Percentiles rank a stretch among this genome's conserved stretches.
phyloP scores from a whole-genome alignment of 768 basidiomycete genomes.

The Termitomyces sp. region DNA sequence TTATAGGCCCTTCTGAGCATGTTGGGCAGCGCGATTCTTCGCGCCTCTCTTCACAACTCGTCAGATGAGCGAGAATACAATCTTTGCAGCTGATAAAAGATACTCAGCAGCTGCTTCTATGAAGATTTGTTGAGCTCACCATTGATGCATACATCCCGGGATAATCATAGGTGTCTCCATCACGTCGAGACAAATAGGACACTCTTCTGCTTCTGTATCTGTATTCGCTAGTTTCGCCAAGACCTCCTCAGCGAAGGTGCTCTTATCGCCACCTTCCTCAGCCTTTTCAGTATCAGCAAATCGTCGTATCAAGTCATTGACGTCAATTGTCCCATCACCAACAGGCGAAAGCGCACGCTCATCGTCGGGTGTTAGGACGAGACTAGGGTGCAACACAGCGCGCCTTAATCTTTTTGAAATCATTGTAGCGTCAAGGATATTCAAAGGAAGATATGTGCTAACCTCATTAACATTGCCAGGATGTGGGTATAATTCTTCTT shows the following conservation, averaged over 20 bases:
- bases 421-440: background rate
- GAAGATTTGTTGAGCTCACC: slow-evolving; percentile 36
- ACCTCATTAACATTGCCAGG: slow-evolving; percentile 95
- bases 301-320: slow-evolving; percentile 54
- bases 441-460: slow-evolving; percentile 18
- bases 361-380: slow-evolving; percentile 60
- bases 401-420: slow-evolving; percentile 42
- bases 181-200: slow-evolving; percentile 77
- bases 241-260: slow-evolving; percentile 57
- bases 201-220: slow-evolving; percentile 53
- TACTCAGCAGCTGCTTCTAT: background rate
- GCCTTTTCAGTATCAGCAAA: slow-evolving; percentile 37
- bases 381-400: slow-evolving; percentile 85
- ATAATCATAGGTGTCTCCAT: slow-evolving; percentile 68
- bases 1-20: slow-evolving; percentile 67
- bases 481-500: slow-evolving; percentile 84
- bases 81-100: slow-evolving; percentile 69
- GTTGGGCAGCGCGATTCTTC: slow-evolving; percentile 77
- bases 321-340: slow-evolving; percentile 43
- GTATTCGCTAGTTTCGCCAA: slow-evolving; percentile 58
- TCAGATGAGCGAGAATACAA: slow-evolving; percentile 75
- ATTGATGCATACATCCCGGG: slow-evolving; percentile 73
- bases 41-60: slow-evolving; percentile 60
- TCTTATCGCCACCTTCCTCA: slow-evolving; percentile 24
- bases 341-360: slow-evolving; percentile 29